A percentile compares a stretch with the other conserved stretches of the same genome.
Conservation (phyloP, 2,329 filamentous ascomycete genomes). For the Clarireedia monteithiana region DNA sequence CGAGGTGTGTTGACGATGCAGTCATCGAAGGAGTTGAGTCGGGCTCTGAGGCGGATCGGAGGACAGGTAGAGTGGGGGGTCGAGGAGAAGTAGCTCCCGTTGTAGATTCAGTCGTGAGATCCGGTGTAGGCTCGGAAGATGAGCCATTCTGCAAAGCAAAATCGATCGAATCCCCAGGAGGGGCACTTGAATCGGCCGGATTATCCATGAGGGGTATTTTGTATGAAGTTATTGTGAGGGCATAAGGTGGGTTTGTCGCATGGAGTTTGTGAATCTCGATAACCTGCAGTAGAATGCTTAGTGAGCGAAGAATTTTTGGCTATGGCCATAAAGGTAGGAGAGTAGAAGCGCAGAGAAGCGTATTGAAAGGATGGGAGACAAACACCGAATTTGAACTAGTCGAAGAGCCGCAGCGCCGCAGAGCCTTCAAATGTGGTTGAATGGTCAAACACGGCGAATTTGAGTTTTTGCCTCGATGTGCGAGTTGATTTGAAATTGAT, state of each 20-base stretch:
- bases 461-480: no score
- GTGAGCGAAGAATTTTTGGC: slow-evolving; percentile 1
- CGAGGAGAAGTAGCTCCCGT: slow-evolving; percentile 24
- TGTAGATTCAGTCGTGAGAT: slow-evolving; percentile 12
- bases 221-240: background rate
- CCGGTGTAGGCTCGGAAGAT: slow-evolving; percentile 9
- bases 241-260: background rate
- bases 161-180: slow-evolving; percentile 20
- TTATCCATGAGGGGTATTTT: background rate
- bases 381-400: background rate
- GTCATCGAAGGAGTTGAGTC: slow-evolving; percentile 48
- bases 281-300: background rate
- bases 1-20: slow-evolving; percentile 75
- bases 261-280: background rate
- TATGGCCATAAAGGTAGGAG: background rate
- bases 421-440: background rate
- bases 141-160: slow-evolving; percentile 11
- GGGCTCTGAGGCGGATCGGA: slow-evolving; percentile 53
- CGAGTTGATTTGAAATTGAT: no score
- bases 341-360: background rate
- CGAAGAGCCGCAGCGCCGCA: no score
- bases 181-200: background rate
- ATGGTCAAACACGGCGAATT: background rate
- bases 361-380: background rate
- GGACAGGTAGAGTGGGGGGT: slow-evolving; percentile 45